Conservation (phyloP, 2,329 filamentous ascomycete species). For the Mariannaea elegans region DNA sequence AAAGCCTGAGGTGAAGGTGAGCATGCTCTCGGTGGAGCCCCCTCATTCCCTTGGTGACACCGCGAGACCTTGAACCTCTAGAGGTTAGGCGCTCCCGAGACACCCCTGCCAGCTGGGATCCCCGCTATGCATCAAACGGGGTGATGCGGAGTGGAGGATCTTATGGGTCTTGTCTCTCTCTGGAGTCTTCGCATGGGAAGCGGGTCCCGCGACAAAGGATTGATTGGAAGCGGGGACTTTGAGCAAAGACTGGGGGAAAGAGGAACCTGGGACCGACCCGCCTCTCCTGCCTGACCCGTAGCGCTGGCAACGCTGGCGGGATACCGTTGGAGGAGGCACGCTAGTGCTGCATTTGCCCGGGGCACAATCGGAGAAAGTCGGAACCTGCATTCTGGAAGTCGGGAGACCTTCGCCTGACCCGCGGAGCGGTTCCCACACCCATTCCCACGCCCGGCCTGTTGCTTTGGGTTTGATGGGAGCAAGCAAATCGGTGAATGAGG, state of each 20-base stretch:
- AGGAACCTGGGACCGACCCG: neutral
- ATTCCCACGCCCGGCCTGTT: neutral
- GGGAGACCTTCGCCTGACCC: conserved; percentile 37
- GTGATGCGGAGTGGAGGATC: neutral
- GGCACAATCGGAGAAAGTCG: conserved; percentile 35
- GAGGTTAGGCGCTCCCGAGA: conserved; percentile 43
- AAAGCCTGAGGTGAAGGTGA: conserved; percentile 23
- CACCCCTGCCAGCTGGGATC: conserved; percentile 14
- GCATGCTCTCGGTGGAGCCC: conserved; percentile 12
- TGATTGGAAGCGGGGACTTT: too few relatives aligned
- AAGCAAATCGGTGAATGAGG: too few relatives aligned
- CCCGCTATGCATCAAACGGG: conserved; percentile 9
- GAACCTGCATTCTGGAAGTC: conserved; percentile 37
- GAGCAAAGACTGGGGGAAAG: conserved; percentile 4
- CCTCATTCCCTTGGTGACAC: conserved; percentile 36
- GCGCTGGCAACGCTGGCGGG: conserved; percentile 31
- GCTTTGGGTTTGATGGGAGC: too few relatives aligned
- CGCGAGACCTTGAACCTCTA: conserved; percentile 41
- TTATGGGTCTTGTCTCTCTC: neutral
- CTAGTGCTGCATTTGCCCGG: conserved; percentile 28
- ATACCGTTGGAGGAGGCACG: conserved; percentile 30
- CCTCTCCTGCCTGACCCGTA: conserved; percentile 32
- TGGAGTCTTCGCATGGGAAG: neutral
- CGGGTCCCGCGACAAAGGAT: conserved; percentile 8
- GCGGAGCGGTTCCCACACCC: conserved; percentile 14